Evolutionary conservation across 2,329 filamentous ascomycete genomes (phyloP), one percentile per base, ranked within the genome.

Genomic region (Scedosporium dehoogii): DNA sequence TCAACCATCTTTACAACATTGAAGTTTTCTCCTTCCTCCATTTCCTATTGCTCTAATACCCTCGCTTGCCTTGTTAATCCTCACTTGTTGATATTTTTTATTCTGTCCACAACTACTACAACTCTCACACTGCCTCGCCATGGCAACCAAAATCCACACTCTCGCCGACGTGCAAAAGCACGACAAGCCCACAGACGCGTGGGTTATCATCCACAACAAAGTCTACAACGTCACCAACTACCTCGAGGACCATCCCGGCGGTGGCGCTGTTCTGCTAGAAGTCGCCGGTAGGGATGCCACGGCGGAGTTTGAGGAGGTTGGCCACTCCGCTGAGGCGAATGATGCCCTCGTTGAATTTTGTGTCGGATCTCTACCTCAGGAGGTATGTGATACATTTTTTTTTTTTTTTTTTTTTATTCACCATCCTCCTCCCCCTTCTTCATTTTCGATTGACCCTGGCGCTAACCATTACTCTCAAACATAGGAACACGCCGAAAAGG

Each of bases 301-400:
- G 53, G 86, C 90, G 71, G 88, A 85, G 51, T 94, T 92, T 70
- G 90, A 94, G 75, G 88, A 92, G 69, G 89, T 91, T 44, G 90
- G 90, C 55, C 91, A 96, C 78, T 91, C 88, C 57, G 88, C 91
- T 25, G 79, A 81, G 62, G 78, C 78, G 2, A 72, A 69, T 59
- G 77, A 78, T 46, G 75, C 78, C 57, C 75, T 80, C 72, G 70
- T 69, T 2, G 64, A 69, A 12, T 77, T 71, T 61, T 66, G 66
- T 48, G 58, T 80, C 41, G 78, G 77, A 18, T 72, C 70, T 33
- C 69, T 76, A 1, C 41, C 58, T 1, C 9, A 60, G 29, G 58
- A 60, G 41, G 58, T 48, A 60, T 16, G 58, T 16, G 25, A 21
- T 48, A 48, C 6, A 46, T 46, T 7, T 29, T 29, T 29, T 29